Percentiles rank a stretch among this genome's conserved stretches.
phyloP scores from a whole-genome alignment of 139 green algal species.

The Microglena sp. region DNA sequence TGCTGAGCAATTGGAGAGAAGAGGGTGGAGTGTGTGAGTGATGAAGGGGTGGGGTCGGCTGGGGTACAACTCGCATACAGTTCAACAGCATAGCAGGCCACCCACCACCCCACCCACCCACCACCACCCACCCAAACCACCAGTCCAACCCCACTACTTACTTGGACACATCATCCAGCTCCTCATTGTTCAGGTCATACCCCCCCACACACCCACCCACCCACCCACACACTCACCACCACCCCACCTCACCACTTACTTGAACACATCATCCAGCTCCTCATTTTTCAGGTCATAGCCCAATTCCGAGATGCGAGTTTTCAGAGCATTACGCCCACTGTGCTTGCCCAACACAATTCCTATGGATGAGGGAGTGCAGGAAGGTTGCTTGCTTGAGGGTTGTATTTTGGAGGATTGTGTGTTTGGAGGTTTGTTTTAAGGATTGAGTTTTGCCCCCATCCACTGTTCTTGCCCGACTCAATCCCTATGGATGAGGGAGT shows the following conservation, averaged over 20 bases:
- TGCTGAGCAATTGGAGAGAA: too few species aligned
- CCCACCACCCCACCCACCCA: too few species aligned
- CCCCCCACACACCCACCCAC: not conserved
- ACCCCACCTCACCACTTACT: constrained; percentile 14
- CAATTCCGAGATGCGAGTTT: constrained; percentile 60
- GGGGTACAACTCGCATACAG: too few species aligned
- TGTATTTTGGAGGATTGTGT: not conserved
- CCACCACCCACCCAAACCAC: too few species aligned
- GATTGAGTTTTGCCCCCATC: too few species aligned
- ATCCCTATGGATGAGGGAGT: constrained; percentile 57
- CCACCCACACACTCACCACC: not conserved
- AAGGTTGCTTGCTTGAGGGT: not conserved
- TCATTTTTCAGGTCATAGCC: constrained; percentile 68
- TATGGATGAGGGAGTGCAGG: too few species aligned
- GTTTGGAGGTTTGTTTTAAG: too few species aligned
- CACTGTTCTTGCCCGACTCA: constrained; percentile 75
- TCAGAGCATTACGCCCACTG: constrained; percentile 75
- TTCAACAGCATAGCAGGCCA: too few species aligned
- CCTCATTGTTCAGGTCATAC: not conserved
- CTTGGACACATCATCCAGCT: not conserved
- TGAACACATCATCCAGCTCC: constrained; percentile 88
- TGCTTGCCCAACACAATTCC: constrained; percentile 85
- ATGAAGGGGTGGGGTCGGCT: not conserved
- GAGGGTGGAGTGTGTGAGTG: not conserved
- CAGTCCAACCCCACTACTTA: too few species aligned